phyloP scores from a whole-genome alignment of 768 basidiomycete species.

The Thelephora ganbajun region DNA sequence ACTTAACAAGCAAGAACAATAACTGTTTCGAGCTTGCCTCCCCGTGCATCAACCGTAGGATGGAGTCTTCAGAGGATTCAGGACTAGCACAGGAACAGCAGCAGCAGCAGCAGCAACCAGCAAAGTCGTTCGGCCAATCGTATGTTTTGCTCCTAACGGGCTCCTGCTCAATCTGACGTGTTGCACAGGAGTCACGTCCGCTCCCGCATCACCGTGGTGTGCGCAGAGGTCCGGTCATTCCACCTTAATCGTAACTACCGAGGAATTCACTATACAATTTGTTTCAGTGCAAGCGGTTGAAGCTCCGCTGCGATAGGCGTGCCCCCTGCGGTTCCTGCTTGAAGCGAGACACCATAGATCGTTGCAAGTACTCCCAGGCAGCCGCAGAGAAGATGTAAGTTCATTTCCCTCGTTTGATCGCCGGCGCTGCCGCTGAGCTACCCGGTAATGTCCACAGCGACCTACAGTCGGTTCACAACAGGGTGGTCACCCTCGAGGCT shows the following conservation, averaged over 20 bases:
- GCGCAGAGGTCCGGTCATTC: constrained; percentile 47
- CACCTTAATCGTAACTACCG: not conserved
- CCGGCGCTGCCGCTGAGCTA: not conserved
- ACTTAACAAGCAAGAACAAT: too few species aligned
- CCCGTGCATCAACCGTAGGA: too few species aligned
- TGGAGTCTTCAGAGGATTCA: not conserved
- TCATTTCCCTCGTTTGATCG: constrained; percentile 3
- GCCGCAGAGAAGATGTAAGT: constrained; percentile 77
- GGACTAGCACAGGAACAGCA: not conserved
- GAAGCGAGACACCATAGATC: constrained; percentile 60
- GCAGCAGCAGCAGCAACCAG: not conserved
- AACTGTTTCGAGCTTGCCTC: too few species aligned
- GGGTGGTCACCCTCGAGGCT: constrained; percentile 57
- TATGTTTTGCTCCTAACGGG: not conserved
- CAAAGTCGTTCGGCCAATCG: not conserved
- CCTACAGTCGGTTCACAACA: constrained; percentile 72
- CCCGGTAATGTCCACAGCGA: constrained; percentile 29
- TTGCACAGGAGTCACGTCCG: constrained; percentile 42
- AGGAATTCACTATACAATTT: not conserved
- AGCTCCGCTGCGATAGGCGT: constrained; percentile 73
- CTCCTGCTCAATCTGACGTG: not conserved
- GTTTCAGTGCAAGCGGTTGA: constrained; percentile 70
- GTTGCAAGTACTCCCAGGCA: constrained; percentile 69
- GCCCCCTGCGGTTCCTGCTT: constrained; percentile 67
- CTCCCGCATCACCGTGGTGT: constrained; percentile 68